A percentile compares a stretch with the other conserved stretches of the same genome.
Conservation (phyloP, 1,139 yeast genomes). For the Sugiyamaella pinicola region DNA sequence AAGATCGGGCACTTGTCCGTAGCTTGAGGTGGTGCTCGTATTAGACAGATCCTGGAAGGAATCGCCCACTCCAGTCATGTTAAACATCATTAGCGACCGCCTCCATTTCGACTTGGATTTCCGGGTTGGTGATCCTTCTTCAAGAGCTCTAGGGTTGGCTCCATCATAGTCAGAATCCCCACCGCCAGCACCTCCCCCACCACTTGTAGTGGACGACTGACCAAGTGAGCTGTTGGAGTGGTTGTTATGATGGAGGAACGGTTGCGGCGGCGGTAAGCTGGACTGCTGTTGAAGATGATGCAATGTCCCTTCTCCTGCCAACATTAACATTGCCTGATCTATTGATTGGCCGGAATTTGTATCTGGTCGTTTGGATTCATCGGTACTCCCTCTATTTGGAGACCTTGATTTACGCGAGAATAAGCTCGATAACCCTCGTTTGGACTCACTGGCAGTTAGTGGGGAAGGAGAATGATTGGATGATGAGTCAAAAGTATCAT, state of each 20-base stretch:
- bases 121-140: constrained; percentile 23
- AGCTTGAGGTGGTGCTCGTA: constrained; percentile 12
- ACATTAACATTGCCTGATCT: constrained; percentile 31
- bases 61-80: constrained; percentile 18
- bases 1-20: constrained; percentile 5
- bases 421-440: constrained; percentile 22
- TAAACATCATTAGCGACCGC: constrained; percentile 36
- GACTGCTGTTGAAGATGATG: neutral
- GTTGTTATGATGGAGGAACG: constrained; percentile 28
- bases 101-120: constrained; percentile 37
- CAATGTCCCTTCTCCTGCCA: neutral
- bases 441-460: constrained; percentile 13
- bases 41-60: constrained; percentile 13
- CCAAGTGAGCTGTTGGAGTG: constrained; percentile 32
- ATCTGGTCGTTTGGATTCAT: constrained; percentile 5
- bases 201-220: constrained; percentile 26
- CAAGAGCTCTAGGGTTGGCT: constrained; percentile 1
- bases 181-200: constrained; percentile 29
- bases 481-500: neutral
- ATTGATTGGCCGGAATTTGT: constrained; percentile 29
- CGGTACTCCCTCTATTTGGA: constrained; percentile 19
- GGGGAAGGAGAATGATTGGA: neutral
- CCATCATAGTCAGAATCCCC: constrained; percentile 31
- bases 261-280: constrained; percentile 12
- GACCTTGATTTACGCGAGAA: constrained; percentile 28